Evolutionary conservation across 192 early-diverging fungal species (phyloP).

Genomic region (Neocallimastix lanati): DNA sequence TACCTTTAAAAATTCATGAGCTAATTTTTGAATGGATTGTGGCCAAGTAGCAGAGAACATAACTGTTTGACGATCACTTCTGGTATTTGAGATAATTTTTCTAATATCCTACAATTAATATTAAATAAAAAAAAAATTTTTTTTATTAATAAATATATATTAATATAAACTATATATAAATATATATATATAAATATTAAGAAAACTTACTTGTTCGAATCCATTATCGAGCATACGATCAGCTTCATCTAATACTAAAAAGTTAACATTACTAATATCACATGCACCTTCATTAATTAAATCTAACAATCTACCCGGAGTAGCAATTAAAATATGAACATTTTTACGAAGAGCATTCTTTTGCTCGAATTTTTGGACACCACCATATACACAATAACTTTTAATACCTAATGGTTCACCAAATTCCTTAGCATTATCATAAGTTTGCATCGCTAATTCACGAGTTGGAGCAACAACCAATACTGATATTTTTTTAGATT

Average conservation of each 20-base stretch:
- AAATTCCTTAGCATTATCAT: slow-evolving; percentile 20
- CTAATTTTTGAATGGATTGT: slow-evolving; percentile 66
- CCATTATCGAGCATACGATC: neutral
- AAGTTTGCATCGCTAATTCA: slow-evolving; percentile 27
- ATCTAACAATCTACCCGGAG: slow-evolving; percentile 90
- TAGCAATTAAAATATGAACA: slow-evolving; percentile 72
- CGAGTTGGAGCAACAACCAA: slow-evolving; percentile 51
- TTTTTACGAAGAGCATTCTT: slow-evolving; percentile 24
- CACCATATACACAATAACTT: slow-evolving; percentile 75
- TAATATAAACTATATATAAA: too few relatives aligned
- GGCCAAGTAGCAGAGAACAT: slow-evolving; percentile 96
- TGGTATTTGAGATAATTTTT: slow-evolving; percentile 61
- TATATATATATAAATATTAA: neutral
- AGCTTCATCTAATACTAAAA: slow-evolving; percentile 37
- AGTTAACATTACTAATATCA: slow-evolving; percentile 62
- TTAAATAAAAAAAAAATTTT: too few relatives aligned
- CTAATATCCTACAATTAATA: slow-evolving; percentile 75
- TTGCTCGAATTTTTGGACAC: slow-evolving; percentile 62
- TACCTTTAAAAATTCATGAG: slow-evolving; percentile 50
- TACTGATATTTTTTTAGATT: slow-evolving; percentile 2
- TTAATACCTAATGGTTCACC: slow-evolving; percentile 47
- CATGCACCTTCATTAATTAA: slow-evolving; percentile 62
- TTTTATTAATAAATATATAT: too few relatives aligned
- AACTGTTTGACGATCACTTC: slow-evolving; percentile 63
- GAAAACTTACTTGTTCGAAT: slow-evolving; percentile 61